Base-by-base conservation (phyloP, 805 yeast genomes). In the Wickerhamomyces queroliae region DNA sequence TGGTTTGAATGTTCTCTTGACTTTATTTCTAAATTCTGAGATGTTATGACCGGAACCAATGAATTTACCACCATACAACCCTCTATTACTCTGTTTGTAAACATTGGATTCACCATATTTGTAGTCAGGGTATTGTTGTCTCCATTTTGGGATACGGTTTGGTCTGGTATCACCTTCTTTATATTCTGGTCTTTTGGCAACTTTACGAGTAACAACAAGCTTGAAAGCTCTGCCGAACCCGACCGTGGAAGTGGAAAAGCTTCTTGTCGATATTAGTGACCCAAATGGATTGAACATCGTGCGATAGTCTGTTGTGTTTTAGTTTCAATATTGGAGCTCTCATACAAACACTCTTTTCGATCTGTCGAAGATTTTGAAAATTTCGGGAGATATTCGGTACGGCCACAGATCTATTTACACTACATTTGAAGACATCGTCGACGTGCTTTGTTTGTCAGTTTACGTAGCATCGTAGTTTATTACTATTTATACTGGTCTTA, bases 61-160 rank as follows among this genome's bases (percentile, higher is more conserved):
- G 55, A 82, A 83, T 40, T 84, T 76, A 13, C 96, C 99, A 19
- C 98, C 99, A 59, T 76, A 91, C 31, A 93, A 70, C 5, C 98
- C 99, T 37, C 81, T 67, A 59, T 91, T 87, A 50, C 90, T 80
- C 63, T 89, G 83, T 58, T 89, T 89, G 68, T 79, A 91, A 45
- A 78, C 72, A 38, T 68, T 64, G 3, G 96, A 73, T 43, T 84
- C 89, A 21, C 91, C 91, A 62, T 82, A 91, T 38, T 85, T 81
- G 57, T 84, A 84, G 9, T 70, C 79, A 10, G 93, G 93, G 48
- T 68, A 69, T 35, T 66, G 50, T 17, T 66, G 59, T 22, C 58
- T 61, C 42, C 63, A 58, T 30, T 59, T 58, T 22, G 84, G 82
- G 35, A 76, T 59, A 43, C 55, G 53, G 13, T 52, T 47, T 32